phyloP scores from a whole-genome alignment of 2,329 filamentous ascomycete species.

The Orbilia blumenaviensis region DNA sequence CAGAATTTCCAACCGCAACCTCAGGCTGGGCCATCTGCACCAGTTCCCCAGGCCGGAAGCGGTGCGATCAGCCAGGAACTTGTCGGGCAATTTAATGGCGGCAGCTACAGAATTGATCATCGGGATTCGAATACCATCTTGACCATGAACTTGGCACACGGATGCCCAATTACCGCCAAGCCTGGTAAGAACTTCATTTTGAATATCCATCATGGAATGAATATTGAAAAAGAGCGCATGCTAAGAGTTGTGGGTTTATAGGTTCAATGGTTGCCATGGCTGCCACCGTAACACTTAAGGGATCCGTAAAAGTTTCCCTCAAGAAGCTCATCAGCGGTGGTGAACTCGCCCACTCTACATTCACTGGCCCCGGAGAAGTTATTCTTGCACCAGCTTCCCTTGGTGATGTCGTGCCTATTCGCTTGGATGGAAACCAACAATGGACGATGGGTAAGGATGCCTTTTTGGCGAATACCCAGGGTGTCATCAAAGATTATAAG shows the following conservation, averaged over 20 bases:
- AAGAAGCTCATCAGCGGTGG: conserved; percentile 89
- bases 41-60: conserved; percentile 57
- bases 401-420: conserved; percentile 84
- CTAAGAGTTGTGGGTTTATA: conserved; percentile 57
- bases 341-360: conserved; percentile 80
- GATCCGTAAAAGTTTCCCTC: conserved; percentile 82
- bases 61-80: conserved; percentile 70
- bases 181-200: conserved; percentile 67
- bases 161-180: conserved; percentile 81
- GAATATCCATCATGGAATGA: background rate
- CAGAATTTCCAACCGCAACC: conserved; percentile 56
- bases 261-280: conserved; percentile 96
- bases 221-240: background rate
- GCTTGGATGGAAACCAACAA: conserved; percentile 73
- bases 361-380: conserved; percentile 88
- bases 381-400: conserved; percentile 81
- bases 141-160: conserved; percentile 87
- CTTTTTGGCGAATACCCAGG: conserved; percentile 84
- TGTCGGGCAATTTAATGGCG: conserved; percentile 95
- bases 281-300: conserved; percentile 82
- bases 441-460: conserved; percentile 90
- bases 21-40: conserved; percentile 58
- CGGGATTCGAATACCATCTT: conserved; percentile 88
- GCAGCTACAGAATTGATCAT: conserved; percentile 91
- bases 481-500: conserved; percentile 88